Conservation (phyloP, 192 early-diverging fungal species). For the Coemansia sp. region DNA sequence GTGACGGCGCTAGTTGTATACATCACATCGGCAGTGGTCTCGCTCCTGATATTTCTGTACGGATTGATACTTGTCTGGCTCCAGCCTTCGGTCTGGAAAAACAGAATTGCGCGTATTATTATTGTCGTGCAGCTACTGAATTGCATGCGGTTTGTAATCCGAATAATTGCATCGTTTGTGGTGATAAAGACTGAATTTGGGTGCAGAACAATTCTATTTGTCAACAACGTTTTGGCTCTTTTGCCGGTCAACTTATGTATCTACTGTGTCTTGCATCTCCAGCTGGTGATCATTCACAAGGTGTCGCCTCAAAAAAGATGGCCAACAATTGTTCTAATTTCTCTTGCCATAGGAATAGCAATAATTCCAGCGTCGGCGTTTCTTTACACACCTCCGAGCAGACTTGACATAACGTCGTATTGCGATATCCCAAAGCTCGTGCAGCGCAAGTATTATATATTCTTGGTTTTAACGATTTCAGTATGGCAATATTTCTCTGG, state of each 20-base stretch:
- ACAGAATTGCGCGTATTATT: constrained; percentile 29
- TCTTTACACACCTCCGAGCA: constrained; percentile 12
- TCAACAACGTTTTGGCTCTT: constrained; percentile 20
- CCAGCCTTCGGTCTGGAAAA: constrained; percentile 19
- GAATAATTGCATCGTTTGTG: constrained; percentile 13
- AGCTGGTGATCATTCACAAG: constrained; percentile 38
- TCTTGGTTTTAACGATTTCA: constrained; percentile 1
- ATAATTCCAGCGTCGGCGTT: constrained; percentile 18
- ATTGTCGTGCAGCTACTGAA: constrained; percentile 32
- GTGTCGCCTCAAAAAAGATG: constrained; percentile 26
- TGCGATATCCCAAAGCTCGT: constrained; percentile 7
- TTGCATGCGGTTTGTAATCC: constrained; percentile 21
- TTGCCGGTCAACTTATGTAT: constrained; percentile 21
- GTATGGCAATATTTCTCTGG: constrained; percentile 34
- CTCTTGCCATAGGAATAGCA: constrained; percentile 6
- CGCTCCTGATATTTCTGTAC: constrained; percentile 25
- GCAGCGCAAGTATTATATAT: constrained; percentile 11
- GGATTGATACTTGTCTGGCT: constrained; percentile 8
- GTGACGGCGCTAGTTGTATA: constrained; percentile 2
- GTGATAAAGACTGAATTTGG: constrained; percentile 13
- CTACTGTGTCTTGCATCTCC: constrained; percentile 26
- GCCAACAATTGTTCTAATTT: constrained; percentile 16
- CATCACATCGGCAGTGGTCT: constrained; percentile 8
- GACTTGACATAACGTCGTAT: neutral
- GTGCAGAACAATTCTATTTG: constrained; percentile 26